A percentile compares a stretch with the other conserved stretches of the same genome.
phyloP scores from a whole-genome alignment of 768 basidiomycete species.

The Tephrocybe sp. region DNA sequence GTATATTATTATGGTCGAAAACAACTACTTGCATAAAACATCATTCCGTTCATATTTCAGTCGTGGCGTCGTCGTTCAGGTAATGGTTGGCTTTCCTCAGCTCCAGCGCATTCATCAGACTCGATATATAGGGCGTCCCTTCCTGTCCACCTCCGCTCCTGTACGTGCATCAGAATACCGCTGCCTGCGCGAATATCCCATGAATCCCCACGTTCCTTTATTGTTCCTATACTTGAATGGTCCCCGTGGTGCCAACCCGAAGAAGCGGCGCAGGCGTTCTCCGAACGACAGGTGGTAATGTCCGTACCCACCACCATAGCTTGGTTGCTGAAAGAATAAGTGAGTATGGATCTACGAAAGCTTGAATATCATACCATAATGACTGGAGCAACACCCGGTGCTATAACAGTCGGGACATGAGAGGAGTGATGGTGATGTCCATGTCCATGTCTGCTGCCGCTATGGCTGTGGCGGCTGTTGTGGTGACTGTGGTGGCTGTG shows the following conservation, averaged over 20 bases:
- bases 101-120: constrained; percentile 27
- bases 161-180: constrained; percentile 50
- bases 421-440: constrained; percentile 23
- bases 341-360: not conserved
- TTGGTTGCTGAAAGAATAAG: constrained; percentile 26
- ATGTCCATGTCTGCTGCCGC: constrained; percentile 18
- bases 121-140: constrained; percentile 54
- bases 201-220: constrained; percentile 53
- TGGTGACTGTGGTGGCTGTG: constrained; percentile 18
- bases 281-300: constrained; percentile 35
- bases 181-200: constrained; percentile 50
- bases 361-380: constrained; percentile 25
- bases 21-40: not conserved
- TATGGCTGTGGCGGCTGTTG: constrained; percentile 21
- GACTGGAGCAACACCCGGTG: constrained; percentile 25
- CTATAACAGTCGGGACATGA: constrained; percentile 22
- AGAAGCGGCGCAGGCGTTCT: constrained; percentile 52
- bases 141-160: constrained; percentile 53
- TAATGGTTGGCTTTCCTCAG: not conserved
- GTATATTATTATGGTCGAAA: not conserved
- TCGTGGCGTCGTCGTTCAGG: not conserved
- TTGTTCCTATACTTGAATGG: constrained; percentile 44
- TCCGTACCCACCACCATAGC: constrained; percentile 21
- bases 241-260: constrained; percentile 44
- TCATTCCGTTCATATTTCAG: not conserved